Percentiles rank a stretch among this genome's conserved stretches.
These are phyloP conservation scores for Fonsecaea pedrosoi DNA, from an alignment of 2,329 filamentous ascomycete species.

Conservation along the genomic window DNA sequence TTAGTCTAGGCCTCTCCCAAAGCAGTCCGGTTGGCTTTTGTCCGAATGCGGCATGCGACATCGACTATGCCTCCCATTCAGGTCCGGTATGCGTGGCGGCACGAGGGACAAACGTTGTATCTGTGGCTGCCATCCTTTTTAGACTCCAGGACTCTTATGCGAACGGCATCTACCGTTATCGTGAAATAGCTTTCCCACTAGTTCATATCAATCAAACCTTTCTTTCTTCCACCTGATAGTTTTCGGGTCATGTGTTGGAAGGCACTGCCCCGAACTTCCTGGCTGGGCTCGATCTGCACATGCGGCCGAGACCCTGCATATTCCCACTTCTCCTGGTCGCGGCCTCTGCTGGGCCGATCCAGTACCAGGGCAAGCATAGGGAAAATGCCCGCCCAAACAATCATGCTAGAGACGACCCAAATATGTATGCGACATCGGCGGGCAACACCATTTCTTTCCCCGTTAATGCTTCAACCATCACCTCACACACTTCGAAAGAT, in stretches of 20 bases:
- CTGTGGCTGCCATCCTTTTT: slow-evolving; percentile 8
- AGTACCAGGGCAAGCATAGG: background rate
- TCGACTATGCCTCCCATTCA: slow-evolving; percentile 4
- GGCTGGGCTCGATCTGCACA: slow-evolving; percentile 13
- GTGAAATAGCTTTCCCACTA: background rate
- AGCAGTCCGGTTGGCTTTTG: slow-evolving; percentile 6
- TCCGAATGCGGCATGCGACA: slow-evolving; percentile 12
- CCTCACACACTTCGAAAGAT: background rate
- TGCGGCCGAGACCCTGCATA: slow-evolving; percentile 12
- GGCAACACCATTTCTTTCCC: background rate
- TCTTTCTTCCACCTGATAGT: slow-evolving; percentile 5
- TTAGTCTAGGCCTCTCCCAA: background rate
- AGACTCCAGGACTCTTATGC: slow-evolving; percentile 7
- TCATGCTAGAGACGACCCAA: background rate
- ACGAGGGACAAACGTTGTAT: slow-evolving; percentile 10
- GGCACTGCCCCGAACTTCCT: slow-evolving; percentile 4
- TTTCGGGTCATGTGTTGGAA: slow-evolving; percentile 17
- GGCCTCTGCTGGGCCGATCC: background rate
- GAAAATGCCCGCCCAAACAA: background rate
- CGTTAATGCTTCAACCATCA: background rate
- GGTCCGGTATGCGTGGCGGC: background rate
- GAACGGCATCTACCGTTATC: slow-evolving; percentile 14
- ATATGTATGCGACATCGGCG: slow-evolving; percentile 1
- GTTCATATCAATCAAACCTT: background rate
- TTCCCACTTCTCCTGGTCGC: slow-evolving; percentile 6